Evolutionary conservation across 202 grass and related monocot species (phyloP), one percentile per base, ranked within the genome.

Genomic region (Panicum hallii): DNA sequence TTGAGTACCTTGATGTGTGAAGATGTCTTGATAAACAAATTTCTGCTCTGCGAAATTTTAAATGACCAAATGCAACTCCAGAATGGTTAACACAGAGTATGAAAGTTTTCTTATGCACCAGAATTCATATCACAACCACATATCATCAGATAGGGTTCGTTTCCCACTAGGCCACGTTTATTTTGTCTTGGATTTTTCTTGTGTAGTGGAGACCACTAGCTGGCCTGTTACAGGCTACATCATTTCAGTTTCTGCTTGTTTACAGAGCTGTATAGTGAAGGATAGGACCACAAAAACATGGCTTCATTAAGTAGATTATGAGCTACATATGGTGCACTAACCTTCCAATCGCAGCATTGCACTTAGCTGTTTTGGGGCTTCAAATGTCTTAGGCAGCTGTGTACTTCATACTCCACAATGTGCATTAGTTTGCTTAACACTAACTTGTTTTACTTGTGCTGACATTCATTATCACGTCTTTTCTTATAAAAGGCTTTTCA

Each of bases 401-500:
- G 40, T 61, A 47, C 34, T 56, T 40, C n/a, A 70, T 36, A 45
- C 16, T 44, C 43, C 65, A 62, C 52, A 54, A 3, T 13, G 80
- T 87, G 54, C 7, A 63, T 68, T 68, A 11, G 46, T 28, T 48
- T 40, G 9, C 52, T 54, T 66, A 57, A 7, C 40, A 50, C 7
- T 76, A 56, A 46, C 77, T 53, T 77, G 22, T 77, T 63, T 82
- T 69, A 68, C 54, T 76, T 50, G 45, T 15, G 15, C 16, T 74
- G 58, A 4, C 11, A 47, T 48, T 72, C 17, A 49, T 42, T 11
- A 63, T 26, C 22, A 58, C 17, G 11, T 19, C 4, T 70, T 84
- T 40, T 67, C 58, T 61, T 77, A 8, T 53, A 19, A n/a, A 79
- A 77, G 11, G 43, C 9, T 6, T 32, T 57, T 16, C 50, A 26